Base-by-base conservation (phyloP, 2,329 filamentous ascomycete species). In the Paraconiothyrium brasiliense region DNA sequence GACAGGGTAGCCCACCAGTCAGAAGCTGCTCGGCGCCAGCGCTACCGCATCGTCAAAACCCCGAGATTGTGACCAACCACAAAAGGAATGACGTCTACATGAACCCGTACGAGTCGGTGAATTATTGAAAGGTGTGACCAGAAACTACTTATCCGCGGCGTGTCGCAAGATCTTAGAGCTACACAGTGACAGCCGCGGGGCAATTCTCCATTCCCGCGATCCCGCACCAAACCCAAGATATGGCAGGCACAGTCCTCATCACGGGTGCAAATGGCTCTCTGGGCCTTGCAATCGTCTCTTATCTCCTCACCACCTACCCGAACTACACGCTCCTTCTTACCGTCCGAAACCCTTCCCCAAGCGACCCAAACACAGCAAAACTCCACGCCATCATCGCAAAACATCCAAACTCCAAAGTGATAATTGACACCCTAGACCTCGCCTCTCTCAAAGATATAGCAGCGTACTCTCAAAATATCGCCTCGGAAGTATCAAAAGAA, bases 191-290 rank as follows among this genome's bases (percentile, higher is more conserved):
- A 20, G 20, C 20, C 20, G 20, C 20, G 20, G 20, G 20, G 20
- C 20, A 20, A 20, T 20, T 20, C 20, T 20, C 20, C 20, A 20
- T 1, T 20, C 20, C 20, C 20, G 1, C 20, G 20, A 20, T 20
- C 20, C 20, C 20, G 1, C 20, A 20, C 20, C 20, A 1, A 20
- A 20, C 20, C 10, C 34, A 41, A 39, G 16, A 24, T 4, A 54
- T 56, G 54, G 41, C 54, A 14, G 62, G 63, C 10, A 67, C 68
- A 41, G 54, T 68, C 3, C 44, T 71, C 22, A 54, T 69, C 43
- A 73, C 71, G 3, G 71, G 69, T 16, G 69, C 71, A 22, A 74
- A 73, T 49, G 63, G 69, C 30, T 71, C 71, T 9, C 60, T 74
- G 1, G 71, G 58, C n/a, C 43, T 73, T 22, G 63, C 59, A 32